Conservation (phyloP, 1,284 basidiomycete species). For the Apiotrichum veenhuisii region DNA sequence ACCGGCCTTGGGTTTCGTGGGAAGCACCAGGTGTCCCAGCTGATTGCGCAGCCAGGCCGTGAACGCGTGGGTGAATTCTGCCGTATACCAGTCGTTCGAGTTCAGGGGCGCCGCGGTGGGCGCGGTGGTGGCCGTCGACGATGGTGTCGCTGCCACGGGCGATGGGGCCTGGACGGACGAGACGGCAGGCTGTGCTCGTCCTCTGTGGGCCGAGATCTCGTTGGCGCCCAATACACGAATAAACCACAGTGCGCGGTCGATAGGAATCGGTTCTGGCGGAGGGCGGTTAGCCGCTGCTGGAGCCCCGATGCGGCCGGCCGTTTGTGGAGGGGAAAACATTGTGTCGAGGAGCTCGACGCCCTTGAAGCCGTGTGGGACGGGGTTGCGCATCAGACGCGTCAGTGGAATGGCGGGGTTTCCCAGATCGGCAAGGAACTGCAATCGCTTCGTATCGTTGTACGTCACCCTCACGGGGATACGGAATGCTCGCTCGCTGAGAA, state of each 20-base stretch:
- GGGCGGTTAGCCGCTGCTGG: slow-evolving; percentile 8
- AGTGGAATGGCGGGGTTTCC: slow-evolving; percentile 85
- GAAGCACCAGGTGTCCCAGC: slow-evolving; percentile 74
- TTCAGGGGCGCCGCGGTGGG: slow-evolving; percentile 52
- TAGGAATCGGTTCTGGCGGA: slow-evolving; percentile 66
- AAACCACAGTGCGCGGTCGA: slow-evolving; percentile 90
- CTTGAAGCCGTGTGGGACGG: slow-evolving; percentile 88
- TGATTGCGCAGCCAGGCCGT: slow-evolving; percentile 88
- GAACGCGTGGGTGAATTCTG: slow-evolving; percentile 83
- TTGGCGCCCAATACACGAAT: slow-evolving; percentile 90
- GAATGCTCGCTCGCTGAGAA: slow-evolving; percentile 65
- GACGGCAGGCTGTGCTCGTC: slow-evolving; percentile 31
- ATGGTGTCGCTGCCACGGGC: slow-evolving; percentile 36
- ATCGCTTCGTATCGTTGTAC: slow-evolving; percentile 80
- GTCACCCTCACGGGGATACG: slow-evolving; percentile 84
- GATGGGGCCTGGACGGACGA: slow-evolving; percentile 30
- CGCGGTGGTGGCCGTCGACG: slow-evolving; percentile 43
- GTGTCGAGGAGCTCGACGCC: slow-evolving; percentile 87
- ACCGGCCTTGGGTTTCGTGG: slow-evolving; percentile 69
- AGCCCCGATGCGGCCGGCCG: slow-evolving; percentile 4
- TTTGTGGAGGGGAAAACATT: slow-evolving; percentile 56
- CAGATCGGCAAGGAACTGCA: slow-evolving; percentile 85
- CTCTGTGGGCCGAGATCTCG: slow-evolving; percentile 72
- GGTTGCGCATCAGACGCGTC: slow-evolving; percentile 73
- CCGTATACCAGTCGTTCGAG: slow-evolving; percentile 74